A percentile compares a stretch with the other conserved stretches of the same genome.
Conservation (phyloP, 2,329 filamentous ascomycete species). For the Trichoderma breve region DNA sequence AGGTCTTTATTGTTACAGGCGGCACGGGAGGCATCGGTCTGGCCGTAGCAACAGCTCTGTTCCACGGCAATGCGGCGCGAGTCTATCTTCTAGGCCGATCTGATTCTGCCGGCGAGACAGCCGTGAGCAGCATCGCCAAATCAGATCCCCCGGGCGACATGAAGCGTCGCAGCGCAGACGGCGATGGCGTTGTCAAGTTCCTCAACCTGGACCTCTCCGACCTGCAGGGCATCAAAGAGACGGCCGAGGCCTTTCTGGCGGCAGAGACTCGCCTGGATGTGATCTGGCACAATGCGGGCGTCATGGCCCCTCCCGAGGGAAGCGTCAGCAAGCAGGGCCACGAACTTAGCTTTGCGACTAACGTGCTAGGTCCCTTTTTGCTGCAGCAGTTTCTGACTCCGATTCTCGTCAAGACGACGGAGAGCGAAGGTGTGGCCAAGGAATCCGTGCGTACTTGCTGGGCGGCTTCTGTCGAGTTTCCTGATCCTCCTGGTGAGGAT, state of each 20-base stretch:
- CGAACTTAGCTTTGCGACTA: slow-evolving; percentile 42
- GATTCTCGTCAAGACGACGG: not conserved
- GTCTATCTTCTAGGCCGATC: slow-evolving; percentile 52
- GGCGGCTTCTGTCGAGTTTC: not conserved
- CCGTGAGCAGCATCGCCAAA: slow-evolving; percentile 42
- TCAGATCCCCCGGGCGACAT: slow-evolving; percentile 41
- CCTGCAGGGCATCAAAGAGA: slow-evolving; percentile 31
- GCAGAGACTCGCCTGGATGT: slow-evolving; percentile 25
- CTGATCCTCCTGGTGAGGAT: slow-evolving; percentile 14
- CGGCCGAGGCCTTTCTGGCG: slow-evolving; percentile 28
- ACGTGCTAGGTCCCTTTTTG: slow-evolving; percentile 40
- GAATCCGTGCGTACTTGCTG: not conserved
- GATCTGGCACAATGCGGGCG: slow-evolving; percentile 40
- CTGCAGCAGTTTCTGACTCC: slow-evolving; percentile 32
- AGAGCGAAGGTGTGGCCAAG: not conserved
- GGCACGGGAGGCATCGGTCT: slow-evolving; percentile 43
- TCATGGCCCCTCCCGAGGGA: slow-evolving; percentile 39
- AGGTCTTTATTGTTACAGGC: slow-evolving; percentile 50
- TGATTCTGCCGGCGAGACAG: slow-evolving; percentile 38
- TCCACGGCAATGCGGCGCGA: slow-evolving; percentile 45
- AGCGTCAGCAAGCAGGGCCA: slow-evolving; percentile 39
- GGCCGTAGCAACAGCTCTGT: slow-evolving; percentile 51
- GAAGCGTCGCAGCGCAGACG: slow-evolving; percentile 41
- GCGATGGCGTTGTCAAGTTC: slow-evolving; percentile 41
- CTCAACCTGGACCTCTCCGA: slow-evolving; percentile 41